These are phyloP conservation scores for Coemansia sp. DNA, from an alignment of 192 early-diverging fungal genomes.

Conservation along the genomic window DNA sequence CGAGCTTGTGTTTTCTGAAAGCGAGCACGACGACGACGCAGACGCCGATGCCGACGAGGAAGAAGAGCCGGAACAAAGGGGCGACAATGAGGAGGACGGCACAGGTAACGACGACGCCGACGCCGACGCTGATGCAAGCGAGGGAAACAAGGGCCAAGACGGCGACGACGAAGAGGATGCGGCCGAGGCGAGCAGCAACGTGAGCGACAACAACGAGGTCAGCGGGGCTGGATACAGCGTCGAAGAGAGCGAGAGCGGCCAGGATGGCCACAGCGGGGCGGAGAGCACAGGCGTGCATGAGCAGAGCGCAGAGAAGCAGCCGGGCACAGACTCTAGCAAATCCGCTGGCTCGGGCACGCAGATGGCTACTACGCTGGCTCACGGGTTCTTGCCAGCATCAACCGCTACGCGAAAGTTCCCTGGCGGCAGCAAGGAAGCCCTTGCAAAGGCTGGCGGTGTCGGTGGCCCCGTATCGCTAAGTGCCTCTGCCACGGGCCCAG, in stretches of 20 bases:
- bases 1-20: conserved; percentile 43
- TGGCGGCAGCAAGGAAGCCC: conserved; percentile 7
- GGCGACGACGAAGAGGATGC: conserved; percentile 8
- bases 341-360: too few relatives aligned
- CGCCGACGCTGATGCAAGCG: too few relatives aligned
- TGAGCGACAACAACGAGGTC: conserved; percentile 32
- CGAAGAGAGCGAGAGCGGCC: conserved; percentile 31
- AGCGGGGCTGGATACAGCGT: conserved; percentile 40
- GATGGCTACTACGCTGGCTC: too few relatives aligned
- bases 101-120: conserved; percentile 1
- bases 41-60: neutral
- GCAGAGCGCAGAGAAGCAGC: neutral
- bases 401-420: neutral
- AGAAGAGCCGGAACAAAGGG: too few relatives aligned
- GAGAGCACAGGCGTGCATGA: conserved; percentile 15
- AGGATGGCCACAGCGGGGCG: conserved; percentile 21
- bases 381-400: too few relatives aligned
- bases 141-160: conserved; percentile 35
- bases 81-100: conserved; percentile 3
- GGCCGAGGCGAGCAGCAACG: conserved; percentile 8
- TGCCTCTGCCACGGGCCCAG: neutral
- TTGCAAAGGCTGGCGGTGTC: too few relatives aligned
- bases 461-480: too few relatives aligned
- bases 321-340: neutral
- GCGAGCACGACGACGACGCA: conserved; percentile 5